Evolutionary conservation across 306 rosid species (phyloP).

Genomic region (Luffa aegyptiaca): DNA sequence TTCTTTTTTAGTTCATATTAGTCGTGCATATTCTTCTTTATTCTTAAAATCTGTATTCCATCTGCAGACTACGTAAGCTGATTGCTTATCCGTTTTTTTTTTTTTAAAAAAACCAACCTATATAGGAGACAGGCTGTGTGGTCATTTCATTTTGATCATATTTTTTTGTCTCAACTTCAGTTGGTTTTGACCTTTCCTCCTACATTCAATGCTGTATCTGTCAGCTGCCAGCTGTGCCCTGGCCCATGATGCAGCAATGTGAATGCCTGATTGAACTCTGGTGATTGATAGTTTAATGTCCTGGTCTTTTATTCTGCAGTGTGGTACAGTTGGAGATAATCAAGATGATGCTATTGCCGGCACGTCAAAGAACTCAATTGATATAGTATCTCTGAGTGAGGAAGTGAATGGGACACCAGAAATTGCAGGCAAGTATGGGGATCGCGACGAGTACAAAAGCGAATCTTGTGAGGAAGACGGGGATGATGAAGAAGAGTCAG

Average conservation of each 20-base stretch:
- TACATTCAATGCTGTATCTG: background rate
- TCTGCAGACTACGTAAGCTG: background rate
- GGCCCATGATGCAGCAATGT: background rate
- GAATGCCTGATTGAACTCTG: background rate
- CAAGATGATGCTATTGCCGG: constrained; percentile 38
- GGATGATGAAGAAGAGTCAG: constrained; percentile 37
- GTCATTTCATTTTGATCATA: background rate
- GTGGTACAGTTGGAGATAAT: constrained; percentile 28
- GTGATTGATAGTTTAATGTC: background rate
- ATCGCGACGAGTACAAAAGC: constrained; percentile 29
- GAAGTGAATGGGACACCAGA: constrained; percentile 78
- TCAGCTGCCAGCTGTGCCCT: background rate
- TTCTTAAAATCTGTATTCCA: background rate
- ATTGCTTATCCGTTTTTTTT: background rate
- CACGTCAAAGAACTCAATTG: constrained; percentile 15
- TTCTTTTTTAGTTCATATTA: background rate
- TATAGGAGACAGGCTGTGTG: background rate
- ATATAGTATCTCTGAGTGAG: constrained; percentile 47
- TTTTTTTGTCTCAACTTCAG: background rate
- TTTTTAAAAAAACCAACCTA: background rate
- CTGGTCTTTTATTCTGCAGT: constrained; percentile 22
- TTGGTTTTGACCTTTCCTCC: background rate
- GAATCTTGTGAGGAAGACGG: constrained; percentile 42
- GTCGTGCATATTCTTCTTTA: background rate
- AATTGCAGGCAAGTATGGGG: constrained; percentile 23